phyloP scores from a whole-genome alignment of 225 moss, liverwort and hornwort genomes.

The Marchantia polymorpha region DNA sequence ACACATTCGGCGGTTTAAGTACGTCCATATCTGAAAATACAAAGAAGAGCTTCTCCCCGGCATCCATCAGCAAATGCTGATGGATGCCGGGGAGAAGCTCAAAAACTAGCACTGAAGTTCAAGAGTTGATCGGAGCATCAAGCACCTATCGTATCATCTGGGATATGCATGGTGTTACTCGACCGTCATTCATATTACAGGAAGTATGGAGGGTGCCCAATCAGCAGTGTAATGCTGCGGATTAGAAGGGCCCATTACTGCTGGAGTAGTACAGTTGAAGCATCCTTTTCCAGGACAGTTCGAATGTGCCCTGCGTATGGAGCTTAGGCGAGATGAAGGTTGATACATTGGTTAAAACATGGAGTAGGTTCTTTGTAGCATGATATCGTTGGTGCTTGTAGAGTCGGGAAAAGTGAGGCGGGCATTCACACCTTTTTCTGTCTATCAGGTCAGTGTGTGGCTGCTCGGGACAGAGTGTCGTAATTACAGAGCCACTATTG shows the following conservation, averaged over 20 bases:
- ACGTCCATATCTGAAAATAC: slow-evolving; percentile 57
- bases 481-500: background rate
- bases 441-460: background rate
- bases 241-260: background rate
- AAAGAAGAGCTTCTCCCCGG: slow-evolving; percentile 53
- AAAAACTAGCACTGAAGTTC: slow-evolving; percentile 56
- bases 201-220: background rate
- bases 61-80: no score
- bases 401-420: background rate
- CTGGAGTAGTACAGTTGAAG: background rate
- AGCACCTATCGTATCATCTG: background rate
- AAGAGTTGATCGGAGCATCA: slow-evolving; percentile 24
- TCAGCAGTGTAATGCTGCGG: background rate
- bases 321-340: background rate
- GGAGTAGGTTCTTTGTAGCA: background rate
- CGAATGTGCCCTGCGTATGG: background rate
- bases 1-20: slow-evolving; percentile 43
- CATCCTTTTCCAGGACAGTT: slow-evolving; percentile 2
- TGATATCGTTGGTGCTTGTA: background rate
- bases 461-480: background rate
- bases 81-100: slow-evolving; percentile 67
- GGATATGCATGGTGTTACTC: background rate
- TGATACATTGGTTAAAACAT: background rate
- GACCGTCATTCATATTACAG: no score
- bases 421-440: background rate